phyloP scores from a whole-genome alignment of 495 filamentous ascomycete genomes.

The Pseudomonodictys pantanalensis region DNA sequence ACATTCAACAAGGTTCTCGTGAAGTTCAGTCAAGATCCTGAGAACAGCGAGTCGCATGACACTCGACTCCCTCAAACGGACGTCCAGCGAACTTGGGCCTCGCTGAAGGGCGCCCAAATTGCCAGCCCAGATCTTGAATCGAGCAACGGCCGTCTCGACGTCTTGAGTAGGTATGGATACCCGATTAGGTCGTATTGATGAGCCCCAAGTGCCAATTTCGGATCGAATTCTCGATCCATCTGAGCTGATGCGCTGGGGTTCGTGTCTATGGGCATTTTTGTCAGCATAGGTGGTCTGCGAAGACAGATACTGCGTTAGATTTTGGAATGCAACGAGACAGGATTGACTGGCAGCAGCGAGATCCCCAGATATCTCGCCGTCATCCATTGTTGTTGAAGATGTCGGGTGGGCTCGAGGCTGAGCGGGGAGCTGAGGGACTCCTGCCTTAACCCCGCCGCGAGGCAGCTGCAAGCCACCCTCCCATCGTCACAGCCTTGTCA shows the following conservation, averaged over 20 bases:
- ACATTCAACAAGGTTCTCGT: background rate
- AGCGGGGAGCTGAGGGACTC: too few relatives aligned
- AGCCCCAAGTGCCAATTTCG: background rate
- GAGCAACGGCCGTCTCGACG: conserved; percentile 8
- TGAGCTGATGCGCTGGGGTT: too few relatives aligned
- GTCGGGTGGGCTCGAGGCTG: too few relatives aligned
- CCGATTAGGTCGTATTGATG: background rate
- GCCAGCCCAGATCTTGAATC: conserved; percentile 34
- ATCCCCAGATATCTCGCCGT: too few relatives aligned
- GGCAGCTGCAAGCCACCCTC: too few relatives aligned
- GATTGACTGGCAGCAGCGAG: too few relatives aligned
- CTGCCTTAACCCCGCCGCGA: too few relatives aligned
- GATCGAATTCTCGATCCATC: background rate
- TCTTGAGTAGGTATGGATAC: background rate
- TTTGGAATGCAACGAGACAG: too few relatives aligned
- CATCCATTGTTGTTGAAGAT: too few relatives aligned
- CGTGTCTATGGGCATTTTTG: too few relatives aligned
- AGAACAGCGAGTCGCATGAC: background rate
- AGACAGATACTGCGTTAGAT: too few relatives aligned
- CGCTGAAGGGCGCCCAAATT: conserved; percentile 31
- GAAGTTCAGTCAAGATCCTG: background rate
- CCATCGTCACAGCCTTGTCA: background rate
- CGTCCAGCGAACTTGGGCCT: conserved; percentile 35
- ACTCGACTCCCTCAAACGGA: conserved; percentile 26
- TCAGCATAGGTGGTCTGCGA: too few relatives aligned